Evolutionary conservation across 768 basidiomycete species (phyloP).

Genomic region (Sarcodon sp.): DNA sequence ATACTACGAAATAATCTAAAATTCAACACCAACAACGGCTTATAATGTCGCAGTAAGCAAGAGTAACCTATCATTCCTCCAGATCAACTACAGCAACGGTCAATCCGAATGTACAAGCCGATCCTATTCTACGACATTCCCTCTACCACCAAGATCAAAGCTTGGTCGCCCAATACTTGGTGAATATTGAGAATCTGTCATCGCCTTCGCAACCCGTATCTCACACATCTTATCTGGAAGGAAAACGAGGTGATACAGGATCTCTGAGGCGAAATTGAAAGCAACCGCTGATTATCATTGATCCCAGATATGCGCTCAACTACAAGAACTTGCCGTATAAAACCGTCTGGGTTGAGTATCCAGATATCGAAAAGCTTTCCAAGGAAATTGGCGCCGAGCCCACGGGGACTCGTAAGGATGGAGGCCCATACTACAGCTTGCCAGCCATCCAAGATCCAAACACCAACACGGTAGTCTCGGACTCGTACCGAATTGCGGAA

Average conservation of each 20-base stretch:
- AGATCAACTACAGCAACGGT: no score
- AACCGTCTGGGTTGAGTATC: conserved; percentile 40
- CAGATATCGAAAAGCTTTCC: conserved; percentile 27
- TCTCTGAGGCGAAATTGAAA: conserved; percentile 12
- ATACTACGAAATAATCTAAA: no score
- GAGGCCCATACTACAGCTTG: conserved; percentile 11
- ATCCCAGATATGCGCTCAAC: conserved; percentile 16
- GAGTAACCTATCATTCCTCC: no score
- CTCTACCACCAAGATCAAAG: no score
- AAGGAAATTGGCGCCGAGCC: conserved; percentile 24
- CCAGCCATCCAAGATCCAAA: conserved; percentile 17
- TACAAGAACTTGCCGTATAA: conserved; percentile 28
- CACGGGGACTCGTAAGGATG: conserved; percentile 12
- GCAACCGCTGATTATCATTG: no score
- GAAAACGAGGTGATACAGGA: conserved; percentile 19
- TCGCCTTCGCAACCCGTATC: no score
- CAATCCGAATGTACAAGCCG: conserved; percentile 3
- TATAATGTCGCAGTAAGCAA: no score
- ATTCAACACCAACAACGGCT: no score
- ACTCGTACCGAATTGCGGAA: conserved; percentile 15
- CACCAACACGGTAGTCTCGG: conserved; percentile 9
- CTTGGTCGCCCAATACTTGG: no score
- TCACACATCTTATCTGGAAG: conserved; percentile 10
- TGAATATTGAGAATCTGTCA: no score
- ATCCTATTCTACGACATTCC: conserved; percentile 24